Evolutionary conservation across 768 basidiomycete genomes (phyloP).

Genomic region (Pleurotus platypus): DNA sequence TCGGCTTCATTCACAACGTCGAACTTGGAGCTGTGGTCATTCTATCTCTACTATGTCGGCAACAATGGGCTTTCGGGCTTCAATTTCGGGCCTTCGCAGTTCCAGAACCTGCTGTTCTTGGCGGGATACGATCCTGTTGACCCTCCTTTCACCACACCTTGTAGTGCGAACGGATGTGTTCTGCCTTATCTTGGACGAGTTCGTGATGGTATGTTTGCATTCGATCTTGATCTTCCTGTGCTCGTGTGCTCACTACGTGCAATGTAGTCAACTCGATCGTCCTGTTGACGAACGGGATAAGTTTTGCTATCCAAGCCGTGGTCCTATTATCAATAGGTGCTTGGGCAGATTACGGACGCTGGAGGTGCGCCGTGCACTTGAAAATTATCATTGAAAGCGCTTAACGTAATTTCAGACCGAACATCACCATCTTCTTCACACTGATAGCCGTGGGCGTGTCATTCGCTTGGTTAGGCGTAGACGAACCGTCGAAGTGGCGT

Average conservation of each 20-base stretch:
- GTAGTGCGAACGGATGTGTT: constrained; percentile 53
- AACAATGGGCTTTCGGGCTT: constrained; percentile 69
- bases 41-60: constrained; percentile 61
- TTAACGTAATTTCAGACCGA: constrained; percentile 44
- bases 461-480: constrained; percentile 77
- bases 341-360: constrained; percentile 80
- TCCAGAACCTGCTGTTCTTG: constrained; percentile 68
- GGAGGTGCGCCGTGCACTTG: constrained; percentile 44
- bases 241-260: neutral
- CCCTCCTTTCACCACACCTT: constrained; percentile 49
- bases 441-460: constrained; percentile 61
- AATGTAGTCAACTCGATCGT: constrained; percentile 70
- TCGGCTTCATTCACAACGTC: constrained; percentile 26
- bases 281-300: constrained; percentile 74
- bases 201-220: constrained; percentile 48
- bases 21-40: constrained; percentile 52
- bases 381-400: neutral
- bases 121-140: constrained; percentile 70
- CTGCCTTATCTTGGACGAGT: constrained; percentile 60
- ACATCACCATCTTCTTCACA: constrained; percentile 76
- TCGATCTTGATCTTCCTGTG: neutral
- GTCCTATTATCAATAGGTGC: constrained; percentile 65
- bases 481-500: constrained; percentile 61
- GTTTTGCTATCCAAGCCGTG: constrained; percentile 72
- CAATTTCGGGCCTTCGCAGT: constrained; percentile 73